Base-by-base conservation (phyloP, 1,139 yeast species). In the Yamadazyma trypodendri region DNA sequence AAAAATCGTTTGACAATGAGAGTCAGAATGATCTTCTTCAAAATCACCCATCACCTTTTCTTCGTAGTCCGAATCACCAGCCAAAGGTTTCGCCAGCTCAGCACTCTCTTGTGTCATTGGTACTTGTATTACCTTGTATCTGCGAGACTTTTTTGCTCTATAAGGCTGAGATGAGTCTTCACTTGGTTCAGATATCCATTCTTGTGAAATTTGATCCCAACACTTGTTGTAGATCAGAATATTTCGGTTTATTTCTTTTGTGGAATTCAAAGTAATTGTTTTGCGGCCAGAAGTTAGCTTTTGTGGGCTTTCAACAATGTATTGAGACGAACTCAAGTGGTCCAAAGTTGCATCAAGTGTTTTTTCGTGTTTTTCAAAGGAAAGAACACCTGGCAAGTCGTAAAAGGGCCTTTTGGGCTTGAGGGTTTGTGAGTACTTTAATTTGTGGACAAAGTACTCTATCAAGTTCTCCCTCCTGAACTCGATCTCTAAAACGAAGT, bases 401-500 rank as follows among this genome's bases (percentile, higher is more conserved):
- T 6, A 6, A 5, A 21, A n/a, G 5, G 28, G 32, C 23, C 31
- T 44, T 37, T 16, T 35, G 3, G 35, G 44, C 30, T 21, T 42
- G 29, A 34, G 25, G 2, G 18, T 24, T n/a, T 25, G 36, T 25
- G 41, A 23, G 18, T 14, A 24, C n/a, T 38, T 34, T 12, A 39
- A 28, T 22, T 35, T 40, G 1, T 37, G 40, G 9, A 45, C 37
- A 20, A 49, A 47, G 2, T 45, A 40, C 3, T 28, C 33, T 5
- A 45, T 14, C 31, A 45, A 44, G 6, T 35, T 35, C 4, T 29
- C 12, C 32, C 48, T 45, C 16, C 25, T 37, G 30, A 40, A 28
- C 33, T 32, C 29, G 22, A 51, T 37, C 15, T 27, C 27, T 9
- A 52, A 36, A 22, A 29, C 37, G 9, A 48, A 25, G 15, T 38